Conservation (phyloP, 345 rosid genomes). For the Mangifera indica region DNA sequence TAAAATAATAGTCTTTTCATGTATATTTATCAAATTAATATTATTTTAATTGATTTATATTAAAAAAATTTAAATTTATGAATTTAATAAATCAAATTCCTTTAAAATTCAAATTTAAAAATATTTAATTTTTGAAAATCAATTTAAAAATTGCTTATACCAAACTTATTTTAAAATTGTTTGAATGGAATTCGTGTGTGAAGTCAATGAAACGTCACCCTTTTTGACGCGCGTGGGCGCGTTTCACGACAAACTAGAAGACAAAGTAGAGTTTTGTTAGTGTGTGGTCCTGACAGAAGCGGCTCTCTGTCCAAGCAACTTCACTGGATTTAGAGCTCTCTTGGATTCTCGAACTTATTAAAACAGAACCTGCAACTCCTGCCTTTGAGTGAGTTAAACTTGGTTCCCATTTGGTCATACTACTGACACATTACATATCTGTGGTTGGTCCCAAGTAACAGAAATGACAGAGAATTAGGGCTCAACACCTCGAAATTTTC, state of each 20-base stretch:
- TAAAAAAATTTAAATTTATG: too few relatives aligned
- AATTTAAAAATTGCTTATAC: too few relatives aligned
- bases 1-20: too few relatives aligned
- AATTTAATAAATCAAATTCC: too few relatives aligned
- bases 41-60: too few relatives aligned
- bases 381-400: background rate
- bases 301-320: slow-evolving; percentile 18
- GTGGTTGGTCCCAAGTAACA: slow-evolving; percentile 10
- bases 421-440: background rate
- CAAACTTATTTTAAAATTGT: too few relatives aligned
- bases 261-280: slow-evolving; percentile 50
- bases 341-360: slow-evolving; percentile 8
- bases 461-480: background rate
- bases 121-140: too few relatives aligned
- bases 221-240: slow-evolving; percentile 32
- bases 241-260: slow-evolving; percentile 39
- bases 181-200: too few relatives aligned
- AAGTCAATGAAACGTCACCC: slow-evolving; percentile 5
- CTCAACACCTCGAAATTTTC: background rate
- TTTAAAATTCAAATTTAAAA: too few relatives aligned
- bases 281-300: slow-evolving; percentile 26
- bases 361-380: background rate
- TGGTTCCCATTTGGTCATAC: background rate
- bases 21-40: too few relatives aligned
- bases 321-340: slow-evolving; percentile 33